phyloP scores from a whole-genome alignment of 148 eudicot genomes.

The Pouteria glomerata region DNA sequence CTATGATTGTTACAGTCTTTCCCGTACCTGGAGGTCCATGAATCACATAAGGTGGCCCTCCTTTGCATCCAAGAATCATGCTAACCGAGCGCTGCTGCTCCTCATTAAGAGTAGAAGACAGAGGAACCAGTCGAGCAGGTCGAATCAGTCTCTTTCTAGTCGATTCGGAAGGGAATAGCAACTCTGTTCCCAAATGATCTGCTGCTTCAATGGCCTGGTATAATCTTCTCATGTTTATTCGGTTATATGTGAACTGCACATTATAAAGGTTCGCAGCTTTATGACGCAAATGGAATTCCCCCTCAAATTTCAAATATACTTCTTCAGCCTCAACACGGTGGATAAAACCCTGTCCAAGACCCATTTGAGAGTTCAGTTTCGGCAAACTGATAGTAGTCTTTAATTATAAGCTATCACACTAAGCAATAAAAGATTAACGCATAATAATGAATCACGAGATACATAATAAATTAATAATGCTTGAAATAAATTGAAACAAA shows the following conservation, averaged over 20 bases:
- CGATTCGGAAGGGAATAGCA: slow-evolving; percentile 55
- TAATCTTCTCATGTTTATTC: slow-evolving; percentile 59
- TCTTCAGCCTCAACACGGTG: slow-evolving; percentile 95
- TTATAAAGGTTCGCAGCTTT: slow-evolving; percentile 38
- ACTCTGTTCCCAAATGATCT: slow-evolving; percentile 30
- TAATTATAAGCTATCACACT: not conserved
- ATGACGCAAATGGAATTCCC: slow-evolving; percentile 46
- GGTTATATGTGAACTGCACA: slow-evolving; percentile 65
- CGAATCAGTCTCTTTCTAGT: slow-evolving; percentile 32
- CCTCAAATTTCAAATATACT: slow-evolving; percentile 52
- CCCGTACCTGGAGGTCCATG: slow-evolving; percentile 99
- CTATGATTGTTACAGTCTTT: slow-evolving; percentile 78
- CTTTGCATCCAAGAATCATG: slow-evolving; percentile 67
- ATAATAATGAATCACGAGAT: no score
- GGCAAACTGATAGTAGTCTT: not conserved
- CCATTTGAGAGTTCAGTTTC: not conserved
- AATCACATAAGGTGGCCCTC: slow-evolving; percentile 76
- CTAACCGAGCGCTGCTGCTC: slow-evolving; percentile 59
- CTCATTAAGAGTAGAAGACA: slow-evolving; percentile 55
- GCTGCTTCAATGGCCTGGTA: slow-evolving; percentile 79
- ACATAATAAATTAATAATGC: not conserved
- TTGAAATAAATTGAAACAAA: not conserved
- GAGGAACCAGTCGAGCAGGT: slow-evolving; percentile 32
- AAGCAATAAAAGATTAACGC: no score
- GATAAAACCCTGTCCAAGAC: slow-evolving; percentile 61